phyloP scores from a whole-genome alignment of 495 filamentous ascomycete genomes.

The Podospora pseudopauciseta region DNA sequence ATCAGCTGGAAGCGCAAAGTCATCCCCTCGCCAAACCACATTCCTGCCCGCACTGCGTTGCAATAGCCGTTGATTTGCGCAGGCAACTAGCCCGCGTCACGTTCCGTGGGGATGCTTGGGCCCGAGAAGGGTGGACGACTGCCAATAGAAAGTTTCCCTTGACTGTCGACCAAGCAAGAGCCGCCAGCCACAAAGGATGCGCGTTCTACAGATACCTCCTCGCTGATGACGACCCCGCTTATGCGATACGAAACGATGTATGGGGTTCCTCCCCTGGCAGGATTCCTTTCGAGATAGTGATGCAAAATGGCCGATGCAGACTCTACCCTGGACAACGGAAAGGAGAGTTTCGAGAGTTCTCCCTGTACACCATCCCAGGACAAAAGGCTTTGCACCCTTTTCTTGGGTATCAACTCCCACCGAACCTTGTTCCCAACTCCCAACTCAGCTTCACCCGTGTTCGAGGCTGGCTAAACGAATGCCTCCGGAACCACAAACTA shows the following conservation, averaged over 20 bases:
- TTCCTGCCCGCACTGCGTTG: neutral
- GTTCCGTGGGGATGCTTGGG: neutral
- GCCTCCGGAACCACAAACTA: neutral
- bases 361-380: neutral
- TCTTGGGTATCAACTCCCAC: neutral
- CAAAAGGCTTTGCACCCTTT: neutral
- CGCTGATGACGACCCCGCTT: neutral
- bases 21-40: neutral
- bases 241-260: neutral
- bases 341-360: neutral
- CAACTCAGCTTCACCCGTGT: constrained; percentile 1
- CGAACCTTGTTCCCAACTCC: neutral
- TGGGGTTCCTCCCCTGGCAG: neutral
- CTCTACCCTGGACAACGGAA: neutral
- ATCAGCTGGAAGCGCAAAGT: neutral
- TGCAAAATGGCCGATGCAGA: neutral
- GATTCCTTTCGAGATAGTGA: neutral
- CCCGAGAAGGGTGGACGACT: neutral
- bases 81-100: neutral
- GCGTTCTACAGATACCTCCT: neutral
- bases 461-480: neutral
- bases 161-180: neutral
- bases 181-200: neutral
- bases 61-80: neutral
- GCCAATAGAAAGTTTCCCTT: neutral